phyloP scores from a whole-genome alignment of 2,329 filamentous ascomycete species.

The Sarocladium kiliense region DNA sequence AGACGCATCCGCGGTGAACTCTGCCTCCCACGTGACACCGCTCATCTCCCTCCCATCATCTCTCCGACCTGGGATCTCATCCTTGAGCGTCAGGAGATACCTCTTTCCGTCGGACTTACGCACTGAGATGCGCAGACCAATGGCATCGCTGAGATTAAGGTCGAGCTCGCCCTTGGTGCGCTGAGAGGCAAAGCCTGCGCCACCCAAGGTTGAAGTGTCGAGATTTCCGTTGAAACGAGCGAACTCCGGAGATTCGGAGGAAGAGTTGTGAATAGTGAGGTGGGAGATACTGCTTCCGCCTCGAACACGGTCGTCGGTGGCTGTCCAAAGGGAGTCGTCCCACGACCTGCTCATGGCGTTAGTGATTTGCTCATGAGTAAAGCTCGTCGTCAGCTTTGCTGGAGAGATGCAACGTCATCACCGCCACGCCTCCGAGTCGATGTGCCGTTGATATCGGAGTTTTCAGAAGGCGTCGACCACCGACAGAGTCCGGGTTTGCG shows the following conservation, averaged over 20 bases:
- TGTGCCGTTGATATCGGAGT: no score
- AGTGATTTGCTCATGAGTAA: neutral
- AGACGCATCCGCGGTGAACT: slow-evolving; percentile 43
- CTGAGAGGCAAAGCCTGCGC: slow-evolving; percentile 79
- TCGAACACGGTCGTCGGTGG: slow-evolving; percentile 71
- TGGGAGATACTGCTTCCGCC: slow-evolving; percentile 61
- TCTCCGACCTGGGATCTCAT: slow-evolving; percentile 52
- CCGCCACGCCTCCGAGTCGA: neutral
- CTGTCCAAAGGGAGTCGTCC: slow-evolving; percentile 57
- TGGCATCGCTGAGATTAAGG: slow-evolving; percentile 60
- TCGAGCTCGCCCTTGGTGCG: slow-evolving; percentile 54
- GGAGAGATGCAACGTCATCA: neutral
- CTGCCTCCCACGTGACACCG: slow-evolving; percentile 68
- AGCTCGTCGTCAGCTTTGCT: neutral
- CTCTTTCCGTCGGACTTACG: slow-evolving; percentile 51
- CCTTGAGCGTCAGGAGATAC: slow-evolving; percentile 73
- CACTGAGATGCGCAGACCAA: slow-evolving; percentile 54
- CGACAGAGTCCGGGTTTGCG: neutral
- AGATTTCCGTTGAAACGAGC: slow-evolving; percentile 65
- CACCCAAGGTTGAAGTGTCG: slow-evolving; percentile 70
- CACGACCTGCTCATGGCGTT: slow-evolving; percentile 43
- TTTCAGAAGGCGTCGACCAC: neutral
- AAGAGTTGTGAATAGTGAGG: slow-evolving; percentile 26
- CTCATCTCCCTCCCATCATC: slow-evolving; percentile 66
- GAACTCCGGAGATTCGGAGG: slow-evolving; percentile 15